Evolutionary conservation across 2,329 filamentous ascomycete species (phyloP), one percentile per base, ranked within the genome.

Genomic region (Plenodomus lindquistii): DNA sequence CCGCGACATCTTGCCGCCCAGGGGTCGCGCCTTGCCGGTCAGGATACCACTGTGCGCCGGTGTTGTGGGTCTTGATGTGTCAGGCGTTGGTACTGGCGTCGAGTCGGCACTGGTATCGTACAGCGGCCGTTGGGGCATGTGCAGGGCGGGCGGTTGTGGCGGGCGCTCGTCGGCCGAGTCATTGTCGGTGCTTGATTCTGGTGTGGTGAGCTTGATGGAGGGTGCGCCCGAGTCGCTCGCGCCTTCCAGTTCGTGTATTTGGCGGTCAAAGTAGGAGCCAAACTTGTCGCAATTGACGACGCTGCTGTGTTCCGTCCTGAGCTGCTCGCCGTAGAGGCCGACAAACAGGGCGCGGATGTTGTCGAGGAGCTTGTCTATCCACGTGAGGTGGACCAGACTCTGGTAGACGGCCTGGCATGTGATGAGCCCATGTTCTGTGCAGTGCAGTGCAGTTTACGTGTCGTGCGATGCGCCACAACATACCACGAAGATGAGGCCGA

Each of bases 331-430:
- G 71, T 97, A 99, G 21, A 97, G 81, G 57, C 91, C 89, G 59
- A 94, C 82, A 68, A 97, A 99, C 27, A 99, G 86, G 9, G 89
- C 91, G 70, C 87, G 90, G 65, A 97, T 91, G 66, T 97, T 96
- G 67, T 97, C 93, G 59, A 99, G 85, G 40, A 99, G 86, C 72
- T 94, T 91, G 73, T 99, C 94, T 57, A 97, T 90, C 94, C 95
- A 99, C 11, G 89, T 92, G 8, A 99, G 83, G 73, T 97, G 92
- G 22, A 99, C 82, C 24, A 99, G 84, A 34, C 92, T 97, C 70
- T 96, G 89, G 73, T 99, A 99, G 57, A 99, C 94, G 57, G 93
- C 94, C 91, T 96, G 66, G 4, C 11, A 5, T 5, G 2, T 7
- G 11, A 31, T 53, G 37, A 52, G 52, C 24, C 13, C 16, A 20